phyloP scores from a whole-genome alignment of 257 asterid species.

The Vinca minor region DNA sequence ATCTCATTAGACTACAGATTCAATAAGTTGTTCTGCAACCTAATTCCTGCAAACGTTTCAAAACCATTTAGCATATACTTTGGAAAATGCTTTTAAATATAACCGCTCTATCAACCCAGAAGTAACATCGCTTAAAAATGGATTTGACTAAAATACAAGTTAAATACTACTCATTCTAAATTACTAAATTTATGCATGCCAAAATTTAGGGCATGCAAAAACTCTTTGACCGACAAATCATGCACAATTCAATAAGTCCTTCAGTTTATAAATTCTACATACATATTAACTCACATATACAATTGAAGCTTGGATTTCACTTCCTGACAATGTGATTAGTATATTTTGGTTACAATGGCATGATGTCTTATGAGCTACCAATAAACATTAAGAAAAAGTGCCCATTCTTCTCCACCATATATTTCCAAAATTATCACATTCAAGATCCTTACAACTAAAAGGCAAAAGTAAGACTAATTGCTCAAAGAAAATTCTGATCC shows the following conservation, averaged over 20 bases:
- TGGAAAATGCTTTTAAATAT: not conserved
- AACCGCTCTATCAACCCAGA: not conserved
- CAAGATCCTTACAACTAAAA: not conserved
- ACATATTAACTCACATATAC: not conserved
- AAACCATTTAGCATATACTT: not conserved
- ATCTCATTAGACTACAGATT: not conserved
- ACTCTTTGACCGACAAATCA: not conserved
- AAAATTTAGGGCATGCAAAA: not conserved
- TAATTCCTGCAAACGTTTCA: not conserved
- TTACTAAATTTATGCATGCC: not conserved
- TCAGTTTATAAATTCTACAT: too few relatives aligned
- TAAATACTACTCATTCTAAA: not conserved
- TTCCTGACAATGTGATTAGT: not conserved
- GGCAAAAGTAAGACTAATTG: not conserved
- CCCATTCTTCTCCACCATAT: not conserved
- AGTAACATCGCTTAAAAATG: not conserved
- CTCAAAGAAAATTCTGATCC: not conserved
- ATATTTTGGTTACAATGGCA: not conserved
- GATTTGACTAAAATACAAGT: not conserved
- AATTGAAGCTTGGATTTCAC: not conserved
- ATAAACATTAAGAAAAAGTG: conserved; percentile 5
- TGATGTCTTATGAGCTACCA: not conserved
- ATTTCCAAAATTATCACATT: conserved; percentile 5
- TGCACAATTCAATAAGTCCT: not conserved
- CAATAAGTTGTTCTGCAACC: conserved; percentile 7